A percentile compares a stretch with the other conserved stretches of the same genome.
Conservation (phyloP, 768 basidiomycete genomes). For the Suillus subalutaceus region DNA sequence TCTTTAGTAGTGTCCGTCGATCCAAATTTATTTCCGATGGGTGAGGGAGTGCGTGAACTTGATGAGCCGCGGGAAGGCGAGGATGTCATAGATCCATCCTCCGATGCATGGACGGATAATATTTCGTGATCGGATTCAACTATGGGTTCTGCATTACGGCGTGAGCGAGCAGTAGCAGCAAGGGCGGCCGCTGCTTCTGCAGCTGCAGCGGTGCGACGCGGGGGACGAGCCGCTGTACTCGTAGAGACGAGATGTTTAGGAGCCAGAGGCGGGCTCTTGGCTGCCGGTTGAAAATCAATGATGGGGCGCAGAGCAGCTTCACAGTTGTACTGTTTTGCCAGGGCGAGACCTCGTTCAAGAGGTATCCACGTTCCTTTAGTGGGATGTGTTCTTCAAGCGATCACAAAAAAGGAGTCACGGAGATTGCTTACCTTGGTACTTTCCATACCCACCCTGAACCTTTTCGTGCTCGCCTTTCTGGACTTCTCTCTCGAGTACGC, state of each 20-base stretch:
- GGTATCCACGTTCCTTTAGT: slow-evolving; percentile 95
- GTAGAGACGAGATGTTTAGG: slow-evolving; percentile 91
- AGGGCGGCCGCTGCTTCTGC: slow-evolving; percentile 20
- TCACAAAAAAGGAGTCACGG: slow-evolving; percentile 13
- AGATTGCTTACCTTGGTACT: slow-evolving; percentile 87
- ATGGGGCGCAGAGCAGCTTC: slow-evolving; percentile 86
- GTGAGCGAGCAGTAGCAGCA: slow-evolving; percentile 61
- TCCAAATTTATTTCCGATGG: slow-evolving; percentile 56
- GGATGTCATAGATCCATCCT: slow-evolving; percentile 89
- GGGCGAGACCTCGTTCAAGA: slow-evolving; percentile 80
- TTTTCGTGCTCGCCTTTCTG: slow-evolving; percentile 99
- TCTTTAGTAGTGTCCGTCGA: slow-evolving; percentile 28
- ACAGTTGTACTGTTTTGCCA: slow-evolving; percentile 94
- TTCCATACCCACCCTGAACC: slow-evolving; percentile 98
- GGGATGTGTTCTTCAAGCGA: background rate
- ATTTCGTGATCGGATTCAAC: slow-evolving; percentile 67
- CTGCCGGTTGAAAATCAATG: slow-evolving; percentile 89
- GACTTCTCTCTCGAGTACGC: slow-evolving; percentile 95
- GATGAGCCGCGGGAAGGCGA: slow-evolving; percentile 84
- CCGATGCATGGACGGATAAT: slow-evolving; percentile 72
- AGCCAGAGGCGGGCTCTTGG: slow-evolving; percentile 91
- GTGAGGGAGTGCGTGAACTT: slow-evolving; percentile 93
- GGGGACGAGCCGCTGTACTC: slow-evolving; percentile 45
- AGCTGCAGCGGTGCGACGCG: slow-evolving; percentile 27
- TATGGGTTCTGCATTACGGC: slow-evolving; percentile 51